Evolutionary conservation across 352 stramenopile genomes (phyloP).

Genomic region (Phytopythium litorale): DNA sequence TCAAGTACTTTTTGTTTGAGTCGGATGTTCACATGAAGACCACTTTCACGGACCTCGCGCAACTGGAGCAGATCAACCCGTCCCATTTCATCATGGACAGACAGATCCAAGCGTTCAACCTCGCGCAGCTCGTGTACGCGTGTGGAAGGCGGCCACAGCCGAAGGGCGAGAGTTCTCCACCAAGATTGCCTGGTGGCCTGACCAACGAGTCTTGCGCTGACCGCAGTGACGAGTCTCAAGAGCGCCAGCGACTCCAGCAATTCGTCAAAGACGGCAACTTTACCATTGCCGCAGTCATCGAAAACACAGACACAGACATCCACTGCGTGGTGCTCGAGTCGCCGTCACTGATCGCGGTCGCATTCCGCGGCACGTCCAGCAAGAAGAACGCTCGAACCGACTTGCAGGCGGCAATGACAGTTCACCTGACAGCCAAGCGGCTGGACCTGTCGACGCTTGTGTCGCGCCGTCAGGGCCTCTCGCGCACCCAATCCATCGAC

Average conservation of each 20-base stretch:
- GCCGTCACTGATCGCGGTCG: slow-evolving; percentile 23
- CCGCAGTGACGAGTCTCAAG: slow-evolving; percentile 6
- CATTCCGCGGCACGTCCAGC: slow-evolving; percentile 40
- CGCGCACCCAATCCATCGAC: background rate
- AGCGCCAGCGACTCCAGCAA: slow-evolving; percentile 12
- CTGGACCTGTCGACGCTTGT: slow-evolving; percentile 19
- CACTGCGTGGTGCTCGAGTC: slow-evolving; percentile 35
- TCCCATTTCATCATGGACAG: slow-evolving; percentile 34
- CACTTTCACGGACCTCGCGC: slow-evolving; percentile 15
- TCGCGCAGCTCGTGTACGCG: slow-evolving; percentile 36
- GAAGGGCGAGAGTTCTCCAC: background rate
- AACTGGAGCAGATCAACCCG: slow-evolving; percentile 16
- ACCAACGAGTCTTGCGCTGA: slow-evolving; percentile 2
- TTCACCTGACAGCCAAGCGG: slow-evolving; percentile 21
- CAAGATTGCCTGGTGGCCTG: background rate
- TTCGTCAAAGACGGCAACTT: slow-evolving; percentile 25
- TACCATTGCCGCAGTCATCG: slow-evolving; percentile 25
- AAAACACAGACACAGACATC: slow-evolving; percentile 31
- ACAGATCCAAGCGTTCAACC: slow-evolving; percentile 45
- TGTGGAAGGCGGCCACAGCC: slow-evolving; percentile 18
- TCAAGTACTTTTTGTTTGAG: slow-evolving; percentile 41
- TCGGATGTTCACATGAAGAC: slow-evolving; percentile 33
- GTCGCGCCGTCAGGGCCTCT: background rate
- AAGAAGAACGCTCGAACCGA: slow-evolving; percentile 41
- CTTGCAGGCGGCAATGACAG: slow-evolving; percentile 27